Conservation (phyloP, 2,329 filamentous ascomycete species). For the Aspergillus pseudonomiae region DNA sequence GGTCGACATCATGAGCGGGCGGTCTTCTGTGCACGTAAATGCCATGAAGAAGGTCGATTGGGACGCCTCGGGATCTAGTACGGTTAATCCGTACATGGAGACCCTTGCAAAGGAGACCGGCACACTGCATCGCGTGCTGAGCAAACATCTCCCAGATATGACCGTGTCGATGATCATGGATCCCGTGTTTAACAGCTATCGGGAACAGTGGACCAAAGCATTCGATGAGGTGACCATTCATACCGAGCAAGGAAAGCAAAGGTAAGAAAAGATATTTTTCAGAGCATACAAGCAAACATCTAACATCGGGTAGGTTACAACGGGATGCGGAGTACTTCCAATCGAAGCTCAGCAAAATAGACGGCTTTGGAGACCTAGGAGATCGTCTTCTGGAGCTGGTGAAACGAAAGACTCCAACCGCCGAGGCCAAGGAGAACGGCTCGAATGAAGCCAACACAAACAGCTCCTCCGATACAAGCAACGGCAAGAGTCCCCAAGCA, state of each 20-base stretch:
- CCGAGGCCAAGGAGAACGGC: slow-evolving; percentile 12
- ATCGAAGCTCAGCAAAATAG: slow-evolving; percentile 71
- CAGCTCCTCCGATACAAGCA: slow-evolving; percentile 5
- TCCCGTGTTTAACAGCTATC: slow-evolving; percentile 81
- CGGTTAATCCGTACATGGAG: slow-evolving; percentile 77
- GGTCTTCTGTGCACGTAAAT: slow-evolving; percentile 73
- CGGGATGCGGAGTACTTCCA: slow-evolving; percentile 75
- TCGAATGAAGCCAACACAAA: neutral
- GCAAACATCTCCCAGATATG: slow-evolving; percentile 76
- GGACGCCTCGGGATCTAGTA: slow-evolving; percentile 57
- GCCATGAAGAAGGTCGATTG: slow-evolving; percentile 76
- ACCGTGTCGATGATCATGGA: slow-evolving; percentile 82
- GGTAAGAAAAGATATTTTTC: slow-evolving; percentile 54
- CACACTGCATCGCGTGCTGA: slow-evolving; percentile 80
- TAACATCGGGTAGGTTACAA: slow-evolving; percentile 63
- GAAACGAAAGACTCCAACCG: slow-evolving; percentile 39
- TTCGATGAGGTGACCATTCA: slow-evolving; percentile 67
- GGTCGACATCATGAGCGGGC: slow-evolving; percentile 85
- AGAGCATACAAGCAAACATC: neutral
- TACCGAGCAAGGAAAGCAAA: slow-evolving; percentile 69
- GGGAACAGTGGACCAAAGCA: slow-evolving; percentile 73
- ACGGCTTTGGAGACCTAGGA: slow-evolving; percentile 76
- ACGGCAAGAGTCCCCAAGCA: neutral
- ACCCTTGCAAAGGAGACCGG: slow-evolving; percentile 83
- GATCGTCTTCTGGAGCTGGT: slow-evolving; percentile 63